Evolutionary conservation across 2,329 filamentous ascomycete species (phyloP).

Genomic region (Neoarthrinium moseri): DNA sequence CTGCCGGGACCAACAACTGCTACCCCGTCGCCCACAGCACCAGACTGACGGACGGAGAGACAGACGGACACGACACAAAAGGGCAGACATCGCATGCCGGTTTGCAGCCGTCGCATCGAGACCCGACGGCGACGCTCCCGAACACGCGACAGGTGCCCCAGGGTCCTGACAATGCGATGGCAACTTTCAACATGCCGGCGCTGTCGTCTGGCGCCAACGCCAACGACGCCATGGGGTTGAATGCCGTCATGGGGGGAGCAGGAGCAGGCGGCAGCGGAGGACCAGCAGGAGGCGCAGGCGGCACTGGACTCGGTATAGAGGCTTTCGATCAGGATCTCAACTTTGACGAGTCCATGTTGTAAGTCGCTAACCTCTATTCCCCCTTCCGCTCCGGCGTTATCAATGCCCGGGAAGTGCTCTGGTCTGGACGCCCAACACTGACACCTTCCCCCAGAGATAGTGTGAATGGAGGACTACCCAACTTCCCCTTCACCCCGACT

Average conservation of each 20-base stretch:
- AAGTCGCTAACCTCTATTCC: conserved; percentile 27
- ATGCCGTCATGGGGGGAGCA: conserved; percentile 33
- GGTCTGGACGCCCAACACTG: neutral
- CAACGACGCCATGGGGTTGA: conserved; percentile 47
- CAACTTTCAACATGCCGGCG: conserved; percentile 51
- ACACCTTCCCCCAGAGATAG: conserved; percentile 32
- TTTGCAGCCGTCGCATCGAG: no score
- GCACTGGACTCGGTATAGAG: conserved; percentile 41
- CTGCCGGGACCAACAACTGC: no score
- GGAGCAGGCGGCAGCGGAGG: neutral
- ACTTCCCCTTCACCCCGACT: conserved; percentile 53
- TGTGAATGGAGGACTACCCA: conserved; percentile 39
- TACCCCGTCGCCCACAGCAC: no score
- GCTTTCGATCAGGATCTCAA: conserved; percentile 50
- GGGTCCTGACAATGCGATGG: conserved; percentile 60
- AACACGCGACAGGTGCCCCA: no score
- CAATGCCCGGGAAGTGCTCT: neutral
- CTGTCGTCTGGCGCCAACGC: conserved; percentile 43
- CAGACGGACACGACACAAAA: no score
- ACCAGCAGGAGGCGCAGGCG: conserved; percentile 11
- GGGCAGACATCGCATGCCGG: no score
- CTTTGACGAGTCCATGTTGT: conserved; percentile 59
- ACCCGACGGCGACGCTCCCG: no score
- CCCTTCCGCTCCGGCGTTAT: no score
- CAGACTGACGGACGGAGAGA: no score